Base-by-base conservation (phyloP, 2,329 filamentous ascomycete species). In the Aspergillus jensenii region DNA sequence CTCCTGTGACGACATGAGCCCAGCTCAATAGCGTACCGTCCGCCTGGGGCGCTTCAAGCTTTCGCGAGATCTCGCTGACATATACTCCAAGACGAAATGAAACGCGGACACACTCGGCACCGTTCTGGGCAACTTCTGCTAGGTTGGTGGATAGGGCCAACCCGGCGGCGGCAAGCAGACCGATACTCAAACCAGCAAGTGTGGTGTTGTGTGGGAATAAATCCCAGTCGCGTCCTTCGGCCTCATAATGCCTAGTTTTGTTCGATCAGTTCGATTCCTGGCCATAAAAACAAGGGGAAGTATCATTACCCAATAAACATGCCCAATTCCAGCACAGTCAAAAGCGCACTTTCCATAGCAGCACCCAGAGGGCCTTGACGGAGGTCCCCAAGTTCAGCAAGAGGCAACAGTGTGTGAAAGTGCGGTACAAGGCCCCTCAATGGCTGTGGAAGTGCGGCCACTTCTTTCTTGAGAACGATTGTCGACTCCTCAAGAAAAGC, bases 51-150 rank as follows among this genome's bases (percentile, higher is more conserved):
- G 75, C 61, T 0, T 82, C 79, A 4, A 73, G 64, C 2, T 81
- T 64, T 6, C 52, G 52, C 3, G 52, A 55, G 14, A 55, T 40
- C n/a, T 55, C 52, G 44, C 35, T 55, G n/a, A 55, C 52, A 25
- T 55, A 55, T 14, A 47, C 43, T 1, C 80, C 80, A 3, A 83
- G 67, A 1, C 80, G 72, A 57, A 83, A 82, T 1, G 81, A 78
- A 1, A 75, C 35, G 0, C 78, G 71, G 2, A 81, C 64, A 1
- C 69, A 74, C 51, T 82, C 70, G 0, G 74, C 78, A 6, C 78
- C 81, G n/a, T 67, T 65, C 3, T 70, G 41, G 2, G 77, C 66
- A 0, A 83, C 43, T 19, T 81, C 77, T 0, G 70, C 62, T 5
- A 80, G n/a, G 0, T 66, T 71, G 0, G 67, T 55, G 4, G 81